A percentile compares a stretch with the other conserved stretches of the same genome.
Evolutionary conservation across 2,329 filamentous ascomycete species (phyloP).

Genomic region (Daldinia sp.): DNA sequence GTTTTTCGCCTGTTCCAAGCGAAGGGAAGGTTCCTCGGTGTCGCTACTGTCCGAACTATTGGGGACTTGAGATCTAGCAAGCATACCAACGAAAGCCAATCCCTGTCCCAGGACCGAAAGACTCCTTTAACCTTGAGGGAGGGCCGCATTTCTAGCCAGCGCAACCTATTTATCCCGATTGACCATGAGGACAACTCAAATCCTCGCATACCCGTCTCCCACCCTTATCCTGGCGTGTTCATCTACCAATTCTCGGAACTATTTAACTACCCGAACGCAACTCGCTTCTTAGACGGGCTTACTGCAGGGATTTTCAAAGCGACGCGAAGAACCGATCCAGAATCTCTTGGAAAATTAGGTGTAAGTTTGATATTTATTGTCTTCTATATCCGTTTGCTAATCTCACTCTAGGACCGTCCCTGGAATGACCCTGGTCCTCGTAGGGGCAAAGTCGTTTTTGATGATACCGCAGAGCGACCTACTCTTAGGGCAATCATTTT

Average conservation of each 20-base stretch:
- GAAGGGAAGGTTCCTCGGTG: conserved; percentile 81
- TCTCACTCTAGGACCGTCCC: conserved; percentile 51
- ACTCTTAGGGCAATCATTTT: conserved; percentile 65
- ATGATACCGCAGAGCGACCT: conserved; percentile 50
- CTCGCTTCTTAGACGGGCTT: conserved; percentile 63
- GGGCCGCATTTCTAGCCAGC: conserved; percentile 46
- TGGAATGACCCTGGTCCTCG: conserved; percentile 57
- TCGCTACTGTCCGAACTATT: conserved; percentile 75
- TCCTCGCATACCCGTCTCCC: conserved; percentile 57
- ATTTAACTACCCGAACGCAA: conserved; percentile 68
- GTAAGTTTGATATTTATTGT: conserved; percentile 50
- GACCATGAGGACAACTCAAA: conserved; percentile 65
- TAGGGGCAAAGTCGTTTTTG: conserved; percentile 35
- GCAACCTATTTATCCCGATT: conserved; percentile 58
- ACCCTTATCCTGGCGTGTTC: conserved; percentile 66
- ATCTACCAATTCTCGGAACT: conserved; percentile 67
- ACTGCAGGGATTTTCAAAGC: conserved; percentile 59
- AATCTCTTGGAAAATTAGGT: conserved; percentile 60
- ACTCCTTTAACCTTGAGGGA: conserved; percentile 48
- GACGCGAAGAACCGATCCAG: conserved; percentile 60
- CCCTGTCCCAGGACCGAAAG: conserved; percentile 29
- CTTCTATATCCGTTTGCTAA: conserved; percentile 33
- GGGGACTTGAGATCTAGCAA: conserved; percentile 27
- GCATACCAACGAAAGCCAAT: conserved; percentile 18
- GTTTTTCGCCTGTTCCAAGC: conserved; percentile 84